phyloP scores from a whole-genome alignment of 2,329 filamentous ascomycete genomes.

The Botrytis byssoidea region DNA sequence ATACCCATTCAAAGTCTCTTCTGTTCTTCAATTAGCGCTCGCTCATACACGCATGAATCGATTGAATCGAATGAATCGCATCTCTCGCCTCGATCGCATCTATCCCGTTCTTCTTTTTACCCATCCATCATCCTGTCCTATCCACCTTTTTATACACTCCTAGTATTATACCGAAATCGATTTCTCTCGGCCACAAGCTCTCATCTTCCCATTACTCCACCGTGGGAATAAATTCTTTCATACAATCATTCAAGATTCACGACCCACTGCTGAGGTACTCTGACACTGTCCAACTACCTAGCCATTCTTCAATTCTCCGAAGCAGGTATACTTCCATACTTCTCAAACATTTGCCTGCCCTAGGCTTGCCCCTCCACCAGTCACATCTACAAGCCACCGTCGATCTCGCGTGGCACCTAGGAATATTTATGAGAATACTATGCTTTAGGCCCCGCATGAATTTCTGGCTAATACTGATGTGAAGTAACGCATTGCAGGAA shows the following conservation, averaged over 20 bases:
- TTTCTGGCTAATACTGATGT: conserved; percentile 16
- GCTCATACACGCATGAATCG: neutral
- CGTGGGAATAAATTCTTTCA: neutral
- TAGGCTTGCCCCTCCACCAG: conserved; percentile 10
- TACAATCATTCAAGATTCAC: neutral
- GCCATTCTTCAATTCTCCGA: neutral
- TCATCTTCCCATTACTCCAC: neutral
- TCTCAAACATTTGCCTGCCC: conserved; percentile 2
- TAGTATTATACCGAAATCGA: neutral
- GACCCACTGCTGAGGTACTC: conserved; percentile 3
- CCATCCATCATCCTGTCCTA: no score
- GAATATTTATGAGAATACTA: neutral
- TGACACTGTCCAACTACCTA: neutral
- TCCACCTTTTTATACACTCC: neutral
- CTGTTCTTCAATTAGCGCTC: neutral
- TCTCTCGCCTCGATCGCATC: neutral
- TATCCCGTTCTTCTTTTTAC: neutral
- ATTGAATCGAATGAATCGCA: neutral
- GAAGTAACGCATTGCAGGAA: conserved; percentile 17
- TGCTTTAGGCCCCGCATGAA: neutral
- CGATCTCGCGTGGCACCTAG: conserved; percentile 10
- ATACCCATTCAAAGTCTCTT: neutral
- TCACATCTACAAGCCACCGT: neutral
- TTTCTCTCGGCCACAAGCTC: neutral
- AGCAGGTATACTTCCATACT: conserved; percentile 8